phyloP scores from a whole-genome alignment of 768 basidiomycete species.

The Asterophora lycoperdoides region DNA sequence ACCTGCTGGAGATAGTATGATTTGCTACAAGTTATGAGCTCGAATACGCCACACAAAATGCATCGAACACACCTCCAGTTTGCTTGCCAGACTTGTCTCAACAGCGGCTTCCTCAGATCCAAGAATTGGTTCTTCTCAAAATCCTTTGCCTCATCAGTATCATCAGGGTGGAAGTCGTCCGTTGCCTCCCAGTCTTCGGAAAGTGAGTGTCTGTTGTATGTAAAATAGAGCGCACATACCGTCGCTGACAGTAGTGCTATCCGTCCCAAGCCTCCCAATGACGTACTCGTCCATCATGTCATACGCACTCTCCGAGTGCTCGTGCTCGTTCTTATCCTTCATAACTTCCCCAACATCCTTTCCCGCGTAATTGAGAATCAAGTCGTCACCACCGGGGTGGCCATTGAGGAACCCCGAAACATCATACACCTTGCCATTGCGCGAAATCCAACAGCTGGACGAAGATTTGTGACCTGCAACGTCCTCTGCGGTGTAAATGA shows the following conservation, averaged over 20 bases:
- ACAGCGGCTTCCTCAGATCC: slow-evolving; percentile 80
- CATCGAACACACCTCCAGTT: slow-evolving; percentile 66
- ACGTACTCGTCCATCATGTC: slow-evolving; percentile 86
- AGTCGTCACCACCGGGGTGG: slow-evolving; percentile 94
- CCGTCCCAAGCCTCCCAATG: slow-evolving; percentile 77
- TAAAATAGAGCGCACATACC: slow-evolving; percentile 42
- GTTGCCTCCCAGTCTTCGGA: slow-evolving; percentile 78
- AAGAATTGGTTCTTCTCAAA: slow-evolving; percentile 89
- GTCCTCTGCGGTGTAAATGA: slow-evolving; percentile 74
- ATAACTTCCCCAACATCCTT: slow-evolving; percentile 78
- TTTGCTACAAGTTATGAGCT: slow-evolving; percentile 49
- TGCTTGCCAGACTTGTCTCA: slow-evolving; percentile 82
- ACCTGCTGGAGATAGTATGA: slow-evolving; percentile 95
- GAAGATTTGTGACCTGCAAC: slow-evolving; percentile 57
- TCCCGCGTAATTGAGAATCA: slow-evolving; percentile 79
- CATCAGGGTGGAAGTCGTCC: slow-evolving; percentile 89
- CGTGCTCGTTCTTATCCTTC: slow-evolving; percentile 77
- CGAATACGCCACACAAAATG: neutral
- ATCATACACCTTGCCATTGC: slow-evolving; percentile 84
- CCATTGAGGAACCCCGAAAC: slow-evolving; percentile 79
- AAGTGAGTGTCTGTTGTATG: neutral
- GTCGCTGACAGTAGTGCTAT: slow-evolving; percentile 72
- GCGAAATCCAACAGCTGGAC: slow-evolving; percentile 78
- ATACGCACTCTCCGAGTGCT: slow-evolving; percentile 88
- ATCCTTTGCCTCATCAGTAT: slow-evolving; percentile 78